A percentile compares a stretch with the other conserved stretches of the same genome.
Evolutionary conservation across 1,284 basidiomycete genomes (phyloP).

Genomic region (Anthracocystis walkeri): DNA sequence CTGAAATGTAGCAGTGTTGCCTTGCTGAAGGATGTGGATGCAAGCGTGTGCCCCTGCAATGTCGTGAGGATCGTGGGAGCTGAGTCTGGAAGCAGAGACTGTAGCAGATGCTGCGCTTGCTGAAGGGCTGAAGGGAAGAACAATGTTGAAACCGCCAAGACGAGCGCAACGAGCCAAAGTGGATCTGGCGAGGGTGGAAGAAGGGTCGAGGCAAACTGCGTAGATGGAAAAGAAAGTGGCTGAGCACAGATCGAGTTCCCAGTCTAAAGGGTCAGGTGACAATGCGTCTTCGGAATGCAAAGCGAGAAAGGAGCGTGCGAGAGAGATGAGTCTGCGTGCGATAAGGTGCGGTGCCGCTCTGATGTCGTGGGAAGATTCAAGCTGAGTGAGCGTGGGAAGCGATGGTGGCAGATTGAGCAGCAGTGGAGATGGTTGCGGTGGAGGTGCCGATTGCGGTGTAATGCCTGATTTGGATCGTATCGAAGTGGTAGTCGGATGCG

Average conservation of each 20-base stretch:
- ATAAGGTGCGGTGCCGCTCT: conserved; percentile 25
- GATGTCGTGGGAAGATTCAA: conserved; percentile 20
- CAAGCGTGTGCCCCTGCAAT: conserved; percentile 57
- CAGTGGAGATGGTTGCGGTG: conserved; percentile 7
- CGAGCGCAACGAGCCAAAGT: conserved; percentile 56
- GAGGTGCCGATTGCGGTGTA: conserved; percentile 11
- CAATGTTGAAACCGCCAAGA: conserved; percentile 55
- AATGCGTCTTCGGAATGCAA: conserved; percentile 7
- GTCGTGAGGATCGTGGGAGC: conserved; percentile 42
- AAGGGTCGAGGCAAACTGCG: conserved; percentile 52
- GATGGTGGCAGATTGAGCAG: conserved; percentile 30
- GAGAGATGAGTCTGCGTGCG: conserved; percentile 30
- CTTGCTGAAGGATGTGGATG: conserved; percentile 61
- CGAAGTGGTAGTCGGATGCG: conserved; percentile 22
- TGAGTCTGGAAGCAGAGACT: conserved; percentile 36
- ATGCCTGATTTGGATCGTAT: conserved; percentile 9
- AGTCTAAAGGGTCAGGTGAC: conserved; percentile 19
- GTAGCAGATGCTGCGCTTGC: conserved; percentile 38
- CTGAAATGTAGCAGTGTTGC: conserved; percentile 50
- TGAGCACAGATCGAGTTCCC: conserved; percentile 52
- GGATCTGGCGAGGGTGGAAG: conserved; percentile 49
- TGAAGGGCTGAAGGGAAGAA: conserved; percentile 62
- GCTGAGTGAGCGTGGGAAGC: conserved; percentile 33
- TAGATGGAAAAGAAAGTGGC: conserved; percentile 61
- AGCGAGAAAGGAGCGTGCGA: conserved; percentile 42